Base-by-base conservation (phyloP, 2,329 filamentous ascomycete species). In the Penicillium sp. region DNA sequence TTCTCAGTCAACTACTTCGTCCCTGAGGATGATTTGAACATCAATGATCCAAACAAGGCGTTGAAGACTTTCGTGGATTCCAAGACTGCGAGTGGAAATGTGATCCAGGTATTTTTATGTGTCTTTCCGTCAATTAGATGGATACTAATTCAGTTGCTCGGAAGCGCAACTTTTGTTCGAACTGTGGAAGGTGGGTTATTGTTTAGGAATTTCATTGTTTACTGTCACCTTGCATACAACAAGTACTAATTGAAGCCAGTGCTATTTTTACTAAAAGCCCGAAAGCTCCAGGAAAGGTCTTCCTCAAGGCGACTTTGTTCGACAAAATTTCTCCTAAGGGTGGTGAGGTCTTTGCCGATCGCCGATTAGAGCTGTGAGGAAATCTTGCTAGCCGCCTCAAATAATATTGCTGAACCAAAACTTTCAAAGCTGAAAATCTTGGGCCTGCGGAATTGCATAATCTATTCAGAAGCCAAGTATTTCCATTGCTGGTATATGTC, bases 1-100 rank as follows among this genome's bases (percentile, higher is more conserved):
- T 68, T 60, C 14, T 67, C 66, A 5, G 35, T 66, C 25, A 67
- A 68, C 48, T 68, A 67, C n/a, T 27, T 66, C 7, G 37, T 63
- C 6, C 12, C 53, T 4, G 54, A 61, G 20, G 51, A 56, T 54
- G 55, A 61, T 2, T 50, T 67, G 48, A 56, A 45, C 2, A 11
- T 68, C 11, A 53, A 66, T 9, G 63, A 67, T 47, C 33, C 56
- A 1, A 47, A 44, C 2, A 31, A 27, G 1, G 27, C 40, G 0
- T 26, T 67, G 41, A 66, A 56, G 18, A 27, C 53, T 3, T 67
- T 58, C 18, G 27, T 61, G 1, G 63, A 67, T 35, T 50, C 52
- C 1, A 64, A 62, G 7, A 58, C 63, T 12, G 18, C 23, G 1
- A 61, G 49, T 48, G 58, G 58, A 3, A 64, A 62, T 22, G 27